These are phyloP conservation scores for Biscogniauxia sp. DNA, from an alignment of 2,329 filamentous ascomycete genomes.

Conservation along the genomic window DNA sequence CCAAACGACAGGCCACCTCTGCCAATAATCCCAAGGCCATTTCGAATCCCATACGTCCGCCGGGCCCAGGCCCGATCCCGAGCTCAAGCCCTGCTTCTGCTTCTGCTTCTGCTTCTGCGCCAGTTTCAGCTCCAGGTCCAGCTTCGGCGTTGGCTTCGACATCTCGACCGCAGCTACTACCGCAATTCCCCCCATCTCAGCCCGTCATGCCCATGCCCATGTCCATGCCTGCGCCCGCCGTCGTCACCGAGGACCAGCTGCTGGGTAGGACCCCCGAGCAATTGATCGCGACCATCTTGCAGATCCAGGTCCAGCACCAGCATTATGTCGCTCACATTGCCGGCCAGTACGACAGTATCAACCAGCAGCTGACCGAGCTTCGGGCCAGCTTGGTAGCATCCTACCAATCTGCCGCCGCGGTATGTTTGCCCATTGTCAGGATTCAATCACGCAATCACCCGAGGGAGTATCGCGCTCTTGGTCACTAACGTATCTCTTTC, in stretches of 20 bases:
- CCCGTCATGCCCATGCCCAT: constrained; percentile 19
- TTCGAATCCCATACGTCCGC: constrained; percentile 1
- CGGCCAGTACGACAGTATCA: constrained; percentile 33
- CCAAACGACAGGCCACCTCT: constrained; percentile 33
- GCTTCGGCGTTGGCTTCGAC: too few relatives aligned
- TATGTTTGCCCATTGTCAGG: constrained; percentile 19
- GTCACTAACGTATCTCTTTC: too few relatives aligned
- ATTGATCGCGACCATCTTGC: constrained; percentile 35
- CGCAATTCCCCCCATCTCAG: constrained; percentile 20
- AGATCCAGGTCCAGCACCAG: constrained; percentile 35
- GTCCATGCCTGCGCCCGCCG: constrained; percentile 19
- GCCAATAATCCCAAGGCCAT: constrained; percentile 17
- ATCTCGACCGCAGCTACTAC: constrained; percentile 13
- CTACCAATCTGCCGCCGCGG: constrained; percentile 32
- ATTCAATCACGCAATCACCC: background rate
- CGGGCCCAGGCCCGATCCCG: constrained; percentile 1
- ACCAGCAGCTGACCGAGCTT: constrained; percentile 34
- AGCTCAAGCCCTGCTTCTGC: constrained; percentile 7
- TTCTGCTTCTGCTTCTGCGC: background rate
- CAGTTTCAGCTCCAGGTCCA: constrained; percentile 1
- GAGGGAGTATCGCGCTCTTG: background rate
- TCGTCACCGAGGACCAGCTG: constrained; percentile 33
- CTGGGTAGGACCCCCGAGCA: constrained; percentile 33
- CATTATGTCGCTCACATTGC: constrained; percentile 34
- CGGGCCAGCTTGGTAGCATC: constrained; percentile 32